Evolutionary conservation across 2,329 filamentous ascomycete genomes (phyloP).

Genomic region (Pleomassaria siparia): DNA sequence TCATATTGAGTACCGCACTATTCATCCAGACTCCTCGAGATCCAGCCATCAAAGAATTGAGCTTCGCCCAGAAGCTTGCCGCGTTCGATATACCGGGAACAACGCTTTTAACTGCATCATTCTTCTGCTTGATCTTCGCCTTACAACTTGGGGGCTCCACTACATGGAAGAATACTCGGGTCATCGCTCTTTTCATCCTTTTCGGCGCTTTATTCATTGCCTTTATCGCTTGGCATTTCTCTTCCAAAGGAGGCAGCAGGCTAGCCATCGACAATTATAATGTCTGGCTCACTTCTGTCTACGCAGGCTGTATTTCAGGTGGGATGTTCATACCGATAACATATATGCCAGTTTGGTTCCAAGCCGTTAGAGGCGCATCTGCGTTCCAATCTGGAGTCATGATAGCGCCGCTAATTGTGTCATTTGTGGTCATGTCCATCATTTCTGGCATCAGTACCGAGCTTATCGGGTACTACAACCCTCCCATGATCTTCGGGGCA

Average conservation of each 20-base stretch:
- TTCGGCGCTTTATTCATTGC: slow-evolving; percentile 42
- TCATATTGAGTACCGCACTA: neutral
- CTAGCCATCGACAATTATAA: slow-evolving; percentile 2
- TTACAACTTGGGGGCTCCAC: slow-evolving; percentile 54
- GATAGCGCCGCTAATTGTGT: slow-evolving; percentile 35
- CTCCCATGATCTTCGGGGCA: slow-evolving; percentile 34
- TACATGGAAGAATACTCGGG: slow-evolving; percentile 47
- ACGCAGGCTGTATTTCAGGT: slow-evolving; percentile 5
- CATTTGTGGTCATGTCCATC: slow-evolving; percentile 25
- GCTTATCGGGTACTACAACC: slow-evolving; percentile 42
- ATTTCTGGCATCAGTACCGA: slow-evolving; percentile 33
- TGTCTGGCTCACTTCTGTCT: slow-evolving; percentile 3
- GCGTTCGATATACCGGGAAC: slow-evolving; percentile 50
- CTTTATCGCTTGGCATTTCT: neutral
- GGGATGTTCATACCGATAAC: slow-evolving; percentile 7
- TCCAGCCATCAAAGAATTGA: neutral
- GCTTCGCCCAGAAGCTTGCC: slow-evolving; percentile 34
- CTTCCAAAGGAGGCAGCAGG: neutral
- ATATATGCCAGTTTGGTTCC: slow-evolving; percentile 9
- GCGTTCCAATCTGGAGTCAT: slow-evolving; percentile 39
- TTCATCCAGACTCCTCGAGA: slow-evolving; percentile 1
- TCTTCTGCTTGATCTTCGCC: slow-evolving; percentile 50
- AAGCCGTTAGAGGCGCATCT: slow-evolving; percentile 2
- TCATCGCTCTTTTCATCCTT: slow-evolving; percentile 51
- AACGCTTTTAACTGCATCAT: slow-evolving; percentile 40